A percentile compares a stretch with the other conserved stretches of the same genome.
Conservation (phyloP, 2,329 filamentous ascomycete genomes). For the Tolypocladium ovalisporum region DNA sequence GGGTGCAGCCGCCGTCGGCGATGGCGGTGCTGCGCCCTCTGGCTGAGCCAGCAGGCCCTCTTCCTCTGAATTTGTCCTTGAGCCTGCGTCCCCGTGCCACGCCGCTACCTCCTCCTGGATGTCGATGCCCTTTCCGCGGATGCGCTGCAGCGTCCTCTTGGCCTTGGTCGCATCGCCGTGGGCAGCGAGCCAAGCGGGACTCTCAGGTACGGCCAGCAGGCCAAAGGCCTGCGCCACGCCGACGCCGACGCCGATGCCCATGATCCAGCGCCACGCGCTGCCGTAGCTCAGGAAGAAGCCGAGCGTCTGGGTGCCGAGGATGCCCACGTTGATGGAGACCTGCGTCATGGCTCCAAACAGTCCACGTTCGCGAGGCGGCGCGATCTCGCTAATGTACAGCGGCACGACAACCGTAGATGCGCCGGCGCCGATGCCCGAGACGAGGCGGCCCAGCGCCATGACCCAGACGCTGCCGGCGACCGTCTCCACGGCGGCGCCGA, state of each 20-base stretch:
- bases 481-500: constrained; percentile 68
- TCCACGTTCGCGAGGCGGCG: constrained; percentile 62
- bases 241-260: constrained; percentile 61
- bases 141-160: constrained; percentile 57
- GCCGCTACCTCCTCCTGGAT: constrained; percentile 61
- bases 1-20: constrained; percentile 1
- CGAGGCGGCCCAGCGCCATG: constrained; percentile 62
- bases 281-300: constrained; percentile 81
- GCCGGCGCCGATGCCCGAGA: constrained; percentile 77
- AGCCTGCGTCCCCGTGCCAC: constrained; percentile 39
- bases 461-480: constrained; percentile 55
- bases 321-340: constrained; percentile 86
- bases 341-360: constrained; percentile 82
- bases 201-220: constrained; percentile 72
- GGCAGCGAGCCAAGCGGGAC: constrained; percentile 74
- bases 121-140: constrained; percentile 59
- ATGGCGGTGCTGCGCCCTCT: constrained; percentile 8
- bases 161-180: constrained; percentile 52
- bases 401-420: constrained; percentile 88
- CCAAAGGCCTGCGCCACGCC: constrained; percentile 57
- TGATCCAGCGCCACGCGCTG: constrained; percentile 71
- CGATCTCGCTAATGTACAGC: constrained; percentile 87
- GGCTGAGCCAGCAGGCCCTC: constrained; percentile 50
- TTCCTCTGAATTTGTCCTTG: constrained; percentile 44
- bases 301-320: constrained; percentile 70